A percentile compares a stretch with the other conserved stretches of the same genome.
phyloP scores from a whole-genome alignment of 352 stramenopile genomes.

The Blastocystis hominis region DNA sequence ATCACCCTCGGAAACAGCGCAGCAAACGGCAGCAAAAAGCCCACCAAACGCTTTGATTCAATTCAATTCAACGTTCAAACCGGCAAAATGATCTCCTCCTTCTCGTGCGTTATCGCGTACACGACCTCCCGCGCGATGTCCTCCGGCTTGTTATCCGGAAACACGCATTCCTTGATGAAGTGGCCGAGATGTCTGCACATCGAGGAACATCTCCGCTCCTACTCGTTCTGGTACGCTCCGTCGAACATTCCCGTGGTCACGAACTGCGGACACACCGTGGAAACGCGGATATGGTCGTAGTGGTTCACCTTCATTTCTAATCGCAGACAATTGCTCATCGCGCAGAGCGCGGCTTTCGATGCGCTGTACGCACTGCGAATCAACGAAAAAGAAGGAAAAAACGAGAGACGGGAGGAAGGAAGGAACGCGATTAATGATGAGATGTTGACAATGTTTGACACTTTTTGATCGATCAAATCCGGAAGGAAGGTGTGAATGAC shows the following conservation, averaged over 20 bases:
- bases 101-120: constrained; percentile 22
- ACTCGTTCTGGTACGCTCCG: neutral
- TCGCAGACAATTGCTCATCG: constrained; percentile 36
- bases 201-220: neutral
- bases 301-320: neutral
- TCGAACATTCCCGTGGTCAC: constrained; percentile 7
- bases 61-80: neutral
- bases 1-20: constrained; percentile 12
- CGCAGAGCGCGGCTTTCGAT: neutral
- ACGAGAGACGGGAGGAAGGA: constrained; percentile 1
- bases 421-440: constrained; percentile 23
- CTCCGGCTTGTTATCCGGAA: constrained; percentile 18
- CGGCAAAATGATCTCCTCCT: constrained; percentile 49
- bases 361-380: neutral
- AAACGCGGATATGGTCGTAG: constrained; percentile 26
- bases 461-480: neutral
- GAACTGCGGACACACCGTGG: constrained; percentile 24
- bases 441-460: constrained; percentile 46
- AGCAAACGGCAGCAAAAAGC: neutral
- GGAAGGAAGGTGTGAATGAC: constrained; percentile 30
- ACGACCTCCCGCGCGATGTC: constrained; percentile 31
- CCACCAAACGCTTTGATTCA: neutral
- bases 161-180: neutral
- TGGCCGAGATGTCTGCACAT: neutral
- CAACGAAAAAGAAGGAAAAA: neutral